Conservation (phyloP, 495 filamentous ascomycete genomes). For the Penicillium arizonense region DNA sequence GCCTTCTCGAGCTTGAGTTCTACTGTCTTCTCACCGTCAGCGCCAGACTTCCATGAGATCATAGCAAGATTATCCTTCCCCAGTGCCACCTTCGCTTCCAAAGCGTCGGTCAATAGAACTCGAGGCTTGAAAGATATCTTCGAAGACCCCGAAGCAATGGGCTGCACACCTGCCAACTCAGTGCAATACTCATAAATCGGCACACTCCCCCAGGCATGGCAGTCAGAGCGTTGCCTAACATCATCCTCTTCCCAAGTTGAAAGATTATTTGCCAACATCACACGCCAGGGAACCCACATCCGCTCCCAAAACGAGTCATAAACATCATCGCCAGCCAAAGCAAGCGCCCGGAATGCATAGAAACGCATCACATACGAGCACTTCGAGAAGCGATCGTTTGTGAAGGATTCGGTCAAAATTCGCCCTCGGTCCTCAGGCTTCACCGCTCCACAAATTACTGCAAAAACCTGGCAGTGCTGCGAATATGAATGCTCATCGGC, state of each 20-base stretch:
- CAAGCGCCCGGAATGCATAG: slow-evolving; percentile 35
- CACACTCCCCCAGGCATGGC: slow-evolving; percentile 43
- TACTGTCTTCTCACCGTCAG: slow-evolving; percentile 13
- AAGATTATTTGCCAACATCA: slow-evolving; percentile 34
- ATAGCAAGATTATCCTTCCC: slow-evolving; percentile 29
- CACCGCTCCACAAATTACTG: slow-evolving; percentile 30
- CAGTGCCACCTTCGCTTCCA: slow-evolving; percentile 29
- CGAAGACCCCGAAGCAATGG: slow-evolving; percentile 18
- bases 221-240: slow-evolving; percentile 38
- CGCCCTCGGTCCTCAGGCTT: slow-evolving; percentile 1
- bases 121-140: slow-evolving; percentile 33
- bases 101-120: slow-evolving; percentile 15
- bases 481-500: slow-evolving; percentile 28
- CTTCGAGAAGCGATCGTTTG: slow-evolving; percentile 26
- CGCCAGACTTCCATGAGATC: slow-evolving; percentile 21
- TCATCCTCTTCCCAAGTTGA: slow-evolving; percentile 43
- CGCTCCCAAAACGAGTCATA: slow-evolving; percentile 28
- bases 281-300: slow-evolving; percentile 32
- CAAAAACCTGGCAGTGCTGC: slow-evolving; percentile 38
- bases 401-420: slow-evolving; percentile 22
- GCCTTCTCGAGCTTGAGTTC: slow-evolving; percentile 23
- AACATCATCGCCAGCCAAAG: slow-evolving; percentile 18
- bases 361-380: slow-evolving; percentile 42
- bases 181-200: slow-evolving; percentile 41
- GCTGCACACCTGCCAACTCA: slow-evolving; percentile 31